Conservation (phyloP, 2,329 filamentous ascomycete species). For the Fusarium pseudograminearum region DNA sequence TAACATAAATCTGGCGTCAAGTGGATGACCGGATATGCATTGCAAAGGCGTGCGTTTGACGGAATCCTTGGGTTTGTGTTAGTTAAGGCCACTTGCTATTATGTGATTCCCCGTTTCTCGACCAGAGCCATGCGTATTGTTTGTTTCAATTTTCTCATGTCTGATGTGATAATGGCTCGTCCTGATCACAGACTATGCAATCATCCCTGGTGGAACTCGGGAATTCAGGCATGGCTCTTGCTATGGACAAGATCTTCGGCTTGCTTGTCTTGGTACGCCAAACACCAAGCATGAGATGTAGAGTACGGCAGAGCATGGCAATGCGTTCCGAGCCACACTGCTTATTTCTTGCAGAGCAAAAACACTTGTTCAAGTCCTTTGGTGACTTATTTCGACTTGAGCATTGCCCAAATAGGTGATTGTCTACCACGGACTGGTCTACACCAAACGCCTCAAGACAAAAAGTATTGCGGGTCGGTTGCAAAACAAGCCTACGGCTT, state of each 20-base stretch:
- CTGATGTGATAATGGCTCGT: slow-evolving; percentile 20
- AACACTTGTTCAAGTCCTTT: slow-evolving; percentile 29
- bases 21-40: not conserved
- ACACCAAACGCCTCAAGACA: not conserved
- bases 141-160: slow-evolving; percentile 26
- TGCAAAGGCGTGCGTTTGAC: not conserved
- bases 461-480: not conserved
- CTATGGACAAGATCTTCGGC: slow-evolving; percentile 24
- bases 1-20: not conserved
- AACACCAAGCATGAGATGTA: slow-evolving; percentile 24
- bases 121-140: slow-evolving; percentile 5
- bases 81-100: slow-evolving; percentile 8
- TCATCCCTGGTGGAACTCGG: slow-evolving; percentile 35
- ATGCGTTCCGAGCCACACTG: slow-evolving; percentile 26
- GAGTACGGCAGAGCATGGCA: slow-evolving; percentile 25
- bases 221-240: slow-evolving; percentile 19
- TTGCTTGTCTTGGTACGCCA: slow-evolving; percentile 26
- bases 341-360: slow-evolving; percentile 29
- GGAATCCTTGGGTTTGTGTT: slow-evolving; percentile 3
- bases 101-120: not conserved
- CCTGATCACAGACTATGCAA: slow-evolving; percentile 24
- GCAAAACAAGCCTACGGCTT: not conserved
- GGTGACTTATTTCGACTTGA: slow-evolving; percentile 2
- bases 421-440: slow-evolving; percentile 11
- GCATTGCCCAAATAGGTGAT: slow-evolving; percentile 14